Evolutionary conservation across 176 grass and related monocot species (phyloP).

Genomic region (barley (Hordeum vulgare)): MorexV3_pseudomolecules_assembly NC_058520.1:540092974-540093473

Average conservation of each 20-base stretch:
- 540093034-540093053: constrained; percentile 12
- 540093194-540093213: constrained; percentile 2
- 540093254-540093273: background rate
- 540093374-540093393: constrained; percentile 63
- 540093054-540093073: constrained; percentile 29
- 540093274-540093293: constrained; percentile 20
- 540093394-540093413: constrained; percentile 38
- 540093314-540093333: constrained; percentile 30
- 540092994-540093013: background rate
- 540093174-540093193: background rate
- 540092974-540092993: background rate
- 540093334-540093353: constrained; percentile 36
- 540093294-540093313: constrained; percentile 16
- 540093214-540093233: background rate
- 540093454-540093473: constrained; percentile 28
- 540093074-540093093: constrained; percentile 20
- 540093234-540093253: background rate
- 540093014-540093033: background rate
- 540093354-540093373: constrained; percentile 53
- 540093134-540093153: background rate
- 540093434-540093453: constrained; percentile 35
- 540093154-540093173: background rate
- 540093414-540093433: constrained; percentile 58
- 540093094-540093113: constrained; percentile 32
- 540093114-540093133: background rate